Evolutionary conservation across 169 alveolate species (phyloP).

Genomic region (Plasmodium gaboni): DNA sequence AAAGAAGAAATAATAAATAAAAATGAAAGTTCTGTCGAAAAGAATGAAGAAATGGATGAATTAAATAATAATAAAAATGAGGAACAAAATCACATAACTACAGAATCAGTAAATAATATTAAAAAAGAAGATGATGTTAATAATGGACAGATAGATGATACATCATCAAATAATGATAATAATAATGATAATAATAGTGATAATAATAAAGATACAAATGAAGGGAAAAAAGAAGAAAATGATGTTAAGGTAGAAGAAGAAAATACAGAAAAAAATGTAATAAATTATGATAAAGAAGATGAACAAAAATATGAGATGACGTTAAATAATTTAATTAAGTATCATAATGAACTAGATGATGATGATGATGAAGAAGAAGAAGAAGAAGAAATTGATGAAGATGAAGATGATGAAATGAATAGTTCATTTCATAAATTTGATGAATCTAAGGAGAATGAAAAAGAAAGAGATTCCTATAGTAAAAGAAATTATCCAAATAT

Average conservation of each 20-base stretch:
- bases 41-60: neutral
- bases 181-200: neutral
- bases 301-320: neutral
- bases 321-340: neutral
- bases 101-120: neutral
- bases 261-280: neutral
- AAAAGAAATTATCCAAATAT: neutral
- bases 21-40: no score
- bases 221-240: slow-evolving; percentile 2
- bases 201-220: neutral
- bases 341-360: neutral
- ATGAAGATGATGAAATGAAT: slow-evolving; percentile 3
- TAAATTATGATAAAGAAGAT: no score
- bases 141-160: neutral
- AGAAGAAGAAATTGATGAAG: slow-evolving; percentile 9
- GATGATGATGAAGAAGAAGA: neutral
- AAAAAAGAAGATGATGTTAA: neutral
- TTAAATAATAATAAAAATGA: neutral
- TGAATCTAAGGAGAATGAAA: slow-evolving; percentile 13
- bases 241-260: neutral
- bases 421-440: slow-evolving; percentile 8
- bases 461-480: neutral
- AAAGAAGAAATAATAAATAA: no score
- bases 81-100: neutral
- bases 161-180: neutral